Percentiles rank a stretch among this genome's conserved stretches.
Conservation (phyloP, 129 eudicot species). For the Cynara cardunculus region DNA sequence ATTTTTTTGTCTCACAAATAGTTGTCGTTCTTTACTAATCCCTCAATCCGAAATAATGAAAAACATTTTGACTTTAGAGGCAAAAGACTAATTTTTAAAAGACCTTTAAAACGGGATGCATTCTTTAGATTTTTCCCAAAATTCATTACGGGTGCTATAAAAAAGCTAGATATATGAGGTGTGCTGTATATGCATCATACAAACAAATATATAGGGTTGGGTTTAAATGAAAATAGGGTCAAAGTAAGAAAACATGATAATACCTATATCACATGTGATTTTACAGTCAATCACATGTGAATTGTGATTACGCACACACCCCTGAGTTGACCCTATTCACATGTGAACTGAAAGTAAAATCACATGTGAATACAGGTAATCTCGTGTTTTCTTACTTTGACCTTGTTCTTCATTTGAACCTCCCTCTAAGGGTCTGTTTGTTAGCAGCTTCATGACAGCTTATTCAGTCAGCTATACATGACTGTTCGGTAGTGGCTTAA, state of each 20-base stretch:
- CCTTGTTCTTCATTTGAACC: not conserved
- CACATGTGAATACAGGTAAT: not conserved
- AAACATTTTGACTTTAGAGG: not conserved
- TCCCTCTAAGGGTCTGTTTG: not conserved
- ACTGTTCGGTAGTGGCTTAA: no score
- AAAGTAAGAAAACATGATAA: not conserved
- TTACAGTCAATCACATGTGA: not conserved
- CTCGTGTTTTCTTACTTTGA: not conserved
- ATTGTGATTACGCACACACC: not conserved
- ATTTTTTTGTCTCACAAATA: not conserved
- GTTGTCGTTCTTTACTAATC: not conserved
- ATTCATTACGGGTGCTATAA: not conserved
- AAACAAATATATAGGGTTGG: not conserved
- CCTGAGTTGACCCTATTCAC: not conserved
- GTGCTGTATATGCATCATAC: not conserved
- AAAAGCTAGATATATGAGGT: not conserved
- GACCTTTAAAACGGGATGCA: not conserved
- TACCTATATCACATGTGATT: not conserved
- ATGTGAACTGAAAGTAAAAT: not conserved
- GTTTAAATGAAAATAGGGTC: not conserved
- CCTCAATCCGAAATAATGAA: not conserved
- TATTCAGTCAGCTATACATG: no score
- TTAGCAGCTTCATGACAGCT: no score
- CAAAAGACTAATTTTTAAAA: not conserved
- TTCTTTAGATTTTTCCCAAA: not conserved